Base-by-base conservation (phyloP, 176 grass and related monocot genomes). In the Eleusine indica region DNA sequence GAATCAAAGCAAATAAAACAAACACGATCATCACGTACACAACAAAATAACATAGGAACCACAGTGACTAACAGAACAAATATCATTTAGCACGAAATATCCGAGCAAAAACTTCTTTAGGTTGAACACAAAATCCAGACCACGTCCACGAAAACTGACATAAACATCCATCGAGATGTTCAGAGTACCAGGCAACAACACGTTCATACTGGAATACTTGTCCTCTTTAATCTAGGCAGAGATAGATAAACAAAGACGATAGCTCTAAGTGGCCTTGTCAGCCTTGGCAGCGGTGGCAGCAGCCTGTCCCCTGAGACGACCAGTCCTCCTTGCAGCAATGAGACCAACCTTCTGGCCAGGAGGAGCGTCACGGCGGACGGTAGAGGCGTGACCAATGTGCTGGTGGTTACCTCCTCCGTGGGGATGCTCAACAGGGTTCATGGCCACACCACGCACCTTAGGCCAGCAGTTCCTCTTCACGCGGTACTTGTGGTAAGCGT, bases 401-500 rank as follows among this genome's bases (percentile, higher is more conserved):
- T 97, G 94, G 85, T 97, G 94, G 82, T 97, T 97, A 87, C 94
- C 94, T 88, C 94, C 94, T 89, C 94, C 94, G 0, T 97, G 94
- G 72, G 94, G 94, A 94, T 97, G 94, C 85, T 97, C 94, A 0
- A 97, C 94, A 0, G 94, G 94, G 66, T 97, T 97, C 94, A 97
- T 97, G 58, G 94, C 94, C 76, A 97, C 94, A 97, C 94, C 94
- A 91, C 94, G 92, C 54, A 97, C 94, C 94, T 97, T 97, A 9
- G 94, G 94, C 94, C 94, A 97, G 84, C 92, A 81, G 88, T 97
- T 97, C 54, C 94, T 89, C 90, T 97, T 97, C 70, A 97, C 94
- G 0, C 92, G 90, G 90, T 80, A 97, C 84, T 97, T 97, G 88
- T 97, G 94, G 89, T 97, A 97, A 9, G 94, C 94, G 4, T 97